A percentile compares a stretch with the other conserved stretches of the same genome.
Conservation (phyloP, 176 grass and related monocot genomes). For the Avena sativa region DNA sequence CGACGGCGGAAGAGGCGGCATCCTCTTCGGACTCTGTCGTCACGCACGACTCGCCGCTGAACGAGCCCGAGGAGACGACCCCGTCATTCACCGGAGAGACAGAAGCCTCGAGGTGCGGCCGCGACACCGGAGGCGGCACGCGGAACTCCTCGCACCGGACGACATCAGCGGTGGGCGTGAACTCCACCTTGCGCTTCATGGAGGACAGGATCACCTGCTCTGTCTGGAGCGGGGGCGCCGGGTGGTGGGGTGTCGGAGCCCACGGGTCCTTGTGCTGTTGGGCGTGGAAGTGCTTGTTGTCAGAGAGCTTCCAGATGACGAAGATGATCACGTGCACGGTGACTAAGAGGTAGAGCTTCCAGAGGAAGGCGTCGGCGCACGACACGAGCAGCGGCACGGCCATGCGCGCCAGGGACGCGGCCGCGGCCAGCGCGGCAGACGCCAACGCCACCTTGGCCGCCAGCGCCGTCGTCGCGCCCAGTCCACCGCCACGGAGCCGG, state of each 20-base stretch:
- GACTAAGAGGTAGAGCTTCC: slow-evolving; percentile 76
- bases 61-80: slow-evolving; percentile 27
- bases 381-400: slow-evolving; percentile 49
- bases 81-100: background rate
- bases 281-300: slow-evolving; percentile 52
- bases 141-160: background rate
- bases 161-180: background rate
- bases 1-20: slow-evolving; percentile 19
- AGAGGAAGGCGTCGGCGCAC: slow-evolving; percentile 40
- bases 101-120: background rate
- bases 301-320: slow-evolving; percentile 94
- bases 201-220: background rate
- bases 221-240: background rate
- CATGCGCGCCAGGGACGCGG: slow-evolving; percentile 28
- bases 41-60: slow-evolving; percentile 62
- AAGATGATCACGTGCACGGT: slow-evolving; percentile 90
- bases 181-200: background rate
- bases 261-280: slow-evolving; percentile 32
- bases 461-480: too few relatives aligned
- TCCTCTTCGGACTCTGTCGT: slow-evolving; percentile 61
- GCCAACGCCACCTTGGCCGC: slow-evolving; percentile 51
- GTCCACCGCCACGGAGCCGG: too few relatives aligned
- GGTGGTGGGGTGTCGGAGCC: too few relatives aligned
- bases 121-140: background rate
- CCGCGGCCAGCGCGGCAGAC: slow-evolving; percentile 28